A percentile compares a stretch with the other conserved stretches of the same genome.
Conservation (phyloP, 768 basidiomycete species). For the Nidularia pulvinata region DNA sequence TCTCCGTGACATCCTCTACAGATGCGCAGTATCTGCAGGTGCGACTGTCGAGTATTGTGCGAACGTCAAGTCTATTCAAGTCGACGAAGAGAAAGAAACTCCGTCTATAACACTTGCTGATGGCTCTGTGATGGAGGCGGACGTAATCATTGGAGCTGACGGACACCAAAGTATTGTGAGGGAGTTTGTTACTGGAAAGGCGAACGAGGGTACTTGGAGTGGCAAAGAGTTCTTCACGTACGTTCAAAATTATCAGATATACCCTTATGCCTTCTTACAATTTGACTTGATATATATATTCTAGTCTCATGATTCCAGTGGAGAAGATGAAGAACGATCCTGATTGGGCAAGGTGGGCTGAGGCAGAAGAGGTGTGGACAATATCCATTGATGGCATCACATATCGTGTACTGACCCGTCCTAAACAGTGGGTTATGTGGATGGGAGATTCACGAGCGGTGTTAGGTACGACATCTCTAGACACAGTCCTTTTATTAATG, state of each 20-base stretch:
- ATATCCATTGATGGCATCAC: too few relatives aligned
- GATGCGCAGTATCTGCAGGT: conserved; percentile 37
- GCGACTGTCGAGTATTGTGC: conserved; percentile 31
- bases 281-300: not conserved
- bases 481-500: conserved; percentile 16
- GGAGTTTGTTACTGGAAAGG: conserved; percentile 29
- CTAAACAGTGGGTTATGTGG: conserved; percentile 26
- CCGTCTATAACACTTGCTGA: conserved; percentile 25
- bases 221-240: conserved; percentile 35
- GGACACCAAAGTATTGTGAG: conserved; percentile 39
- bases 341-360: conserved; percentile 25
- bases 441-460: conserved; percentile 23
- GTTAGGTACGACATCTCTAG: conserved; percentile 11
- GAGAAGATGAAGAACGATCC: conserved; percentile 35
- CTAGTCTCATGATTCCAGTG: conserved; percentile 32
- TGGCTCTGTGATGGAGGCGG: conserved; percentile 33
- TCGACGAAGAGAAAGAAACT: conserved; percentile 17
- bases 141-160: conserved; percentile 53
- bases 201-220: conserved; percentile 18
- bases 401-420: too few relatives aligned
- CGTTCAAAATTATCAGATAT: conserved; percentile 10
- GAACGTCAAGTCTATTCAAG: conserved; percentile 20
- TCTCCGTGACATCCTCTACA: conserved; percentile 38
- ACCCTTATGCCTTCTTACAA: not conserved
- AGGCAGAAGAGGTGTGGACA: conserved; percentile 26